Conservation (phyloP, 2,329 filamentous ascomycete genomes). For the Epichloe bromicola region DNA sequence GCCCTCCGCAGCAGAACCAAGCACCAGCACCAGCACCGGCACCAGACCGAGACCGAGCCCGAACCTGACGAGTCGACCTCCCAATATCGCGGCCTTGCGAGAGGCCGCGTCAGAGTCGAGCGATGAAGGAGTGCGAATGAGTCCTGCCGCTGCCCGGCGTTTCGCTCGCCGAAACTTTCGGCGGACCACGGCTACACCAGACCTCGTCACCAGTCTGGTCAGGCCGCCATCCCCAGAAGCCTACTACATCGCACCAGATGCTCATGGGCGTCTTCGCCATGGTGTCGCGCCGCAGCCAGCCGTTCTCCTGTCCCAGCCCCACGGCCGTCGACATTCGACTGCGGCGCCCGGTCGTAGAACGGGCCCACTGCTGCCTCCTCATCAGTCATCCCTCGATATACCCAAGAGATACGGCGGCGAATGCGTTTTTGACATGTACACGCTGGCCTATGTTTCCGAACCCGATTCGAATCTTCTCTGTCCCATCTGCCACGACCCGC, state of each 20-base stretch:
- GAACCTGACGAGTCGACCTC: background rate
- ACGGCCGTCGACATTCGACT: constrained; percentile 11
- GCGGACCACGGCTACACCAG: constrained; percentile 23
- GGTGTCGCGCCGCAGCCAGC: constrained; percentile 8
- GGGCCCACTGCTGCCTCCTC: constrained; percentile 22
- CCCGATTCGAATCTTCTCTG: constrained; percentile 36
- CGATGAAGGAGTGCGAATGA: constrained; percentile 23
- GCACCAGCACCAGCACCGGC: background rate
- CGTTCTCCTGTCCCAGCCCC: constrained; percentile 2
- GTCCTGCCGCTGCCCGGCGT: constrained; percentile 21
- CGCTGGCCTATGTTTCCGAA: constrained; percentile 29
- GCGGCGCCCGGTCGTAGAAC: constrained; percentile 17
- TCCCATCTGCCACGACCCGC: constrained; percentile 46
- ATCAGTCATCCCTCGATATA: constrained; percentile 26
- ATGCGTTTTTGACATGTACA: constrained; percentile 31
- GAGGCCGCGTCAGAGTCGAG: constrained; percentile 21
- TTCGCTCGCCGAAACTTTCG: constrained; percentile 24
- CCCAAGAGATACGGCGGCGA: constrained; percentile 24
- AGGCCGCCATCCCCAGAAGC: constrained; percentile 25
- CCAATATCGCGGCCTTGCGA: constrained; percentile 1
- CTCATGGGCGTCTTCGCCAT: constrained; percentile 12
- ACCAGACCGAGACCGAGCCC: background rate
- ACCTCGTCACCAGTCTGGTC: constrained; percentile 27
- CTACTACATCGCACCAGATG: constrained; percentile 18
- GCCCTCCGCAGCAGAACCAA: background rate